Percentiles rank a stretch among this genome's conserved stretches.
phyloP scores from a whole-genome alignment of 2,329 filamentous ascomycete genomes.

The Furcasterigmium furcatum region DNA sequence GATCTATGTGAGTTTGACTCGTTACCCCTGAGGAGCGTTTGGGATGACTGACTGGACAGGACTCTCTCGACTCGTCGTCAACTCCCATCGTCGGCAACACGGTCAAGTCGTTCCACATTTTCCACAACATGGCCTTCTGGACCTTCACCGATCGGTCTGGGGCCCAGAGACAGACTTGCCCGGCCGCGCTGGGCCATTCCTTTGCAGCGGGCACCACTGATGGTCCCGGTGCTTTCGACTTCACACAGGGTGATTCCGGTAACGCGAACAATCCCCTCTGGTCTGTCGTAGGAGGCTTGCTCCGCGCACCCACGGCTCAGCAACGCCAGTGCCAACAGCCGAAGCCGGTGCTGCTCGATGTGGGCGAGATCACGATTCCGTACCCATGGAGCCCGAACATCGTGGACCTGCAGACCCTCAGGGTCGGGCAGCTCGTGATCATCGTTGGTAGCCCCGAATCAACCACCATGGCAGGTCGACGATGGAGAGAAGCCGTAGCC shows the following conservation, averaged over 20 bases:
- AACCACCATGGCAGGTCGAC: constrained; percentile 86
- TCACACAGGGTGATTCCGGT: constrained; percentile 79
- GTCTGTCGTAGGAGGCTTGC: constrained; percentile 68
- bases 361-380: constrained; percentile 73
- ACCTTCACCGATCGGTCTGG: constrained; percentile 73
- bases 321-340: constrained; percentile 75
- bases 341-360: constrained; percentile 85
- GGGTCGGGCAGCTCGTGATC: constrained; percentile 80
- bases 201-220: constrained; percentile 93
- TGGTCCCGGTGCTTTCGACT: constrained; percentile 88
- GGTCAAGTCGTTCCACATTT: constrained; percentile 82
- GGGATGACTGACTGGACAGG: constrained; percentile 44
- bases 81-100: constrained; percentile 57
- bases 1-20: constrained; percentile 30
- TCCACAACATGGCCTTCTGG: constrained; percentile 76
- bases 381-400: constrained; percentile 91
- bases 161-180: constrained; percentile 69
- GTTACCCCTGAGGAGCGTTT: constrained; percentile 22
- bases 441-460: constrained; percentile 85
- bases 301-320: constrained; percentile 66
- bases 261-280: constrained; percentile 77
- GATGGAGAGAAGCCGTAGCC: constrained; percentile 74
- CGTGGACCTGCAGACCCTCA: constrained; percentile 81
- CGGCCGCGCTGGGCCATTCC: constrained; percentile 84
- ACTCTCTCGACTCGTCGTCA: constrained; percentile 41